Evolutionary conservation across 441 rosid species (phyloP), one percentile per base, ranked within the genome.

Genomic region (Gossypium davidsonii): DNA sequence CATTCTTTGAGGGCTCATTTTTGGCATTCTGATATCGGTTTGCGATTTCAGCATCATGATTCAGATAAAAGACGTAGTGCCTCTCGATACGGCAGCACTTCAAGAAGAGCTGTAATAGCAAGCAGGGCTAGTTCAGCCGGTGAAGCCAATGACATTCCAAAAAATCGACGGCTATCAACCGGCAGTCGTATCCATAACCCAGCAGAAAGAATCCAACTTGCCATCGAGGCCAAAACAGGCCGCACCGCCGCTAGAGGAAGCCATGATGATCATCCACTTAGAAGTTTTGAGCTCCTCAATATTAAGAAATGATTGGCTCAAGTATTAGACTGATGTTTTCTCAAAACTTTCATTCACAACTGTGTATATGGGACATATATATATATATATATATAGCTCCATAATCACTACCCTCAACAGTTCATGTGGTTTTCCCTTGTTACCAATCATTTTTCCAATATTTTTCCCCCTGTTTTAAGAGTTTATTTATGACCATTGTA

Each of bases 241-340:
- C 97, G 93, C 11, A 79, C 84, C 46, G 80, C 85, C 0, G 82
- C 83, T 60, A 88, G 81, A 77, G 85, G 83, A 68, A 64, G 71
- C 20, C 88, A 87, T 3, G 93, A 91, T 81, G 94, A 89, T 73
- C 85, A 87, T 70, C 85, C 80, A 5, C 76, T 94, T 17, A 82
- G 94, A 75, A 90, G 88, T 85, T 92, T 94, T 20, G 97, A 94
- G 88, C 82, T 84, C 58, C 97, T 94, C 39, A 82, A 93, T 3
- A 80, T 91, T 71, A 85, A 91, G 71, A 88, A 90, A 78, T 87
- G 78, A 90, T 46, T 75, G 59, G 62, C 26, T 23, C 34, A 48
- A 57, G 49, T 59, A 70, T 5, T 60, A 59, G 65, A 73, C 75
- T 59, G 63, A 31, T 73, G 53, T 57, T 70, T 73, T 60, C 39